A percentile compares a stretch with the other conserved stretches of the same genome.
Evolutionary conservation across 345 rosid species (phyloP).

Genomic region (Heritiera littoralis): DNA sequence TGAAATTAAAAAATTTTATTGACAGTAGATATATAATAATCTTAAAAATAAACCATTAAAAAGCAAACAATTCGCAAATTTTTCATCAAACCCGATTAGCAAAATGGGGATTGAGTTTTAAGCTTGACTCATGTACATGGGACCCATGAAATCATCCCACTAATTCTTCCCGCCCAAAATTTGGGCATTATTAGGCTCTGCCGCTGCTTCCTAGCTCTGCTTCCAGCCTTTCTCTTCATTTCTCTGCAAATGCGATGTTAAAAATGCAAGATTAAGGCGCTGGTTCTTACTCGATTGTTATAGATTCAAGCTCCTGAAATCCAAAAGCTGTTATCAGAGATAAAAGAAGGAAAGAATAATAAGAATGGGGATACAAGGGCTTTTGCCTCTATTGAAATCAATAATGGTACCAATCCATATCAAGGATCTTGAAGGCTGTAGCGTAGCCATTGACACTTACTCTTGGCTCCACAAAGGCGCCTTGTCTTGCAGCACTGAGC

Average conservation of each 20-base stretch:
- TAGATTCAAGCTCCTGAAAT: background rate
- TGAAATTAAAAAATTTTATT: too few relatives aligned
- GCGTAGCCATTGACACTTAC: conserved; percentile 86
- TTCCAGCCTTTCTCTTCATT: background rate
- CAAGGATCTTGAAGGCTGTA: conserved; percentile 70
- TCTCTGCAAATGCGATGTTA: background rate
- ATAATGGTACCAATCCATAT: conserved; percentile 73
- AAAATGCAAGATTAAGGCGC: conserved; percentile 14
- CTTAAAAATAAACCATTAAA: too few relatives aligned
- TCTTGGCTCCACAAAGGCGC: conserved; percentile 95
- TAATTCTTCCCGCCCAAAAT: conserved; percentile 25
- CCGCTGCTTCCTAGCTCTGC: background rate
- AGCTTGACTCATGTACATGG: background rate
- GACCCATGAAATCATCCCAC: background rate
- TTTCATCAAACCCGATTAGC: too few relatives aligned
- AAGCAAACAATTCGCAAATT: too few relatives aligned
- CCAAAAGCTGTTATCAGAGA: background rate
- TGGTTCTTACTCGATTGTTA: background rate
- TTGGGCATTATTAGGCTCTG: background rate
- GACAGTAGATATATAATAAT: too few relatives aligned
- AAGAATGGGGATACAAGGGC: conserved; percentile 76
- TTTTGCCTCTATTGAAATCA: conserved; percentile 81
- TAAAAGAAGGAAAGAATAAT: background rate
- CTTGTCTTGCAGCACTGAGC: conserved; percentile 64
- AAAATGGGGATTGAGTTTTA: background rate